Base-by-base conservation (phyloP, 1,284 basidiomycete species). In the Ustilago xerochloae region DNA sequence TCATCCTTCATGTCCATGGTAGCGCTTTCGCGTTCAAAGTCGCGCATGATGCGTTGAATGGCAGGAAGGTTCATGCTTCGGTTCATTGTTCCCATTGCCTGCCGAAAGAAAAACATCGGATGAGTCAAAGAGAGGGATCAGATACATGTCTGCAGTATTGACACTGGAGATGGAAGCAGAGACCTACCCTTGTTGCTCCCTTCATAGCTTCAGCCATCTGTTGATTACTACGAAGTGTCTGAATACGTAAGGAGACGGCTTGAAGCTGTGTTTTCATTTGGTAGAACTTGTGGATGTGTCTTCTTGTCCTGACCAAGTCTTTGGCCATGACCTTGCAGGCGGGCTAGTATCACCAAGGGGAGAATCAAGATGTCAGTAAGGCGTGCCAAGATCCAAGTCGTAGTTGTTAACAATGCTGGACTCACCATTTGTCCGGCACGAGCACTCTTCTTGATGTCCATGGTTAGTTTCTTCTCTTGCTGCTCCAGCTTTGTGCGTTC, bases 1-100 rank as follows among this genome's bases (percentile, higher is more conserved):
- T 97, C 96, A 86, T 98, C 97, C 86, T 98, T 99, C 97, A 99
- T 99, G 85, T 99, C 96, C 97, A 99, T 99, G 84, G 92, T 93
- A 10, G 92, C 90, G 72, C 91, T 96, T 86, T 99, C 97, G 81
- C 91, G 92, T 87, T 99, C 96, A 78, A 99, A 99, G 50, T 99
- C 96, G 78, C 91, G 92, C 92, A 99, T 94, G 83, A 99, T 98
- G 55, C 90, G 90, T 84, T 95, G 93, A 68, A 99, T 98, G 77
- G 90, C 89, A 8, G 97, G 96, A 12, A 99, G 89, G 85, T 99
- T 99, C 78, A 99, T 89, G 35, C 92, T 92, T 54, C 92, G 89
- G 85, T 98, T 99, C 97, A 99, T 99, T 53, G 94, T 90, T 8
- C 91, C 93, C 95, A 99, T 99, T 12, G 97, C 96, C 94, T 78